These are phyloP conservation scores for Aspergillus eucalypticola DNA, from an alignment of 2,329 filamentous ascomycete species.

Conservation along the genomic window DNA sequence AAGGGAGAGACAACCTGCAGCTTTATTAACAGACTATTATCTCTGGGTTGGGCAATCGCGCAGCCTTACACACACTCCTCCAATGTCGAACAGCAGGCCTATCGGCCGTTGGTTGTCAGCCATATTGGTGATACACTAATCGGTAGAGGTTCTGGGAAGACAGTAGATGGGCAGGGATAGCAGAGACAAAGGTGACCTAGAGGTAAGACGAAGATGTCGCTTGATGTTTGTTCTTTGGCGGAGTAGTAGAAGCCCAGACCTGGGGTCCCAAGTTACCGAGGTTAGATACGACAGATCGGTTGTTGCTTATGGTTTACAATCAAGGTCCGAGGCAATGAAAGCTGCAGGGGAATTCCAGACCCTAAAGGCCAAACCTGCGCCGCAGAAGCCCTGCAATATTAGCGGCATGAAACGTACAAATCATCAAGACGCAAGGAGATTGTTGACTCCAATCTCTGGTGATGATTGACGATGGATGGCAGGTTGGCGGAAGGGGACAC, in stretches of 20 bases:
- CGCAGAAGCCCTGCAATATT: not conserved
- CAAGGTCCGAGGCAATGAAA: not conserved
- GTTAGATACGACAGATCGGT: slow-evolving; percentile 17
- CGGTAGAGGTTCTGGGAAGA: not conserved
- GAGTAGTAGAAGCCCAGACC: slow-evolving; percentile 8
- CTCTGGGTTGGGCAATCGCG: not conserved
- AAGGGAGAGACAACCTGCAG: slow-evolving; percentile 83
- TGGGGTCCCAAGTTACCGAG: slow-evolving; percentile 29
- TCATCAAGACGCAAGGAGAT: not conserved
- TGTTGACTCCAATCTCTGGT: not conserved
- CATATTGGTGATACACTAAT: slow-evolving; percentile 31
- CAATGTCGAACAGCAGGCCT: slow-evolving; percentile 89
- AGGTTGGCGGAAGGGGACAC: not conserved
- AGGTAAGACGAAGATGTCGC: not conserved
- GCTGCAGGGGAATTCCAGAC: not conserved
- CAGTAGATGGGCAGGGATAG: not conserved
- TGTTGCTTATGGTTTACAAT: not conserved
- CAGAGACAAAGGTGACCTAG: no score
- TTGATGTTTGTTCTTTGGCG: slow-evolving; percentile 7
- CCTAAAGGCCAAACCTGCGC: no score
- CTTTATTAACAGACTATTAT: slow-evolving; percentile 10
- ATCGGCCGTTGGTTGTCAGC: slow-evolving; percentile 57
- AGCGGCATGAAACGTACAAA: not conserved
- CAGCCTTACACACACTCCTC: slow-evolving; percentile 83
- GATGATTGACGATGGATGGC: not conserved